A percentile compares a stretch with the other conserved stretches of the same genome.
Conservation (phyloP, 2,329 filamentous ascomycete genomes). For the Ophiosphaerella narmari region DNA sequence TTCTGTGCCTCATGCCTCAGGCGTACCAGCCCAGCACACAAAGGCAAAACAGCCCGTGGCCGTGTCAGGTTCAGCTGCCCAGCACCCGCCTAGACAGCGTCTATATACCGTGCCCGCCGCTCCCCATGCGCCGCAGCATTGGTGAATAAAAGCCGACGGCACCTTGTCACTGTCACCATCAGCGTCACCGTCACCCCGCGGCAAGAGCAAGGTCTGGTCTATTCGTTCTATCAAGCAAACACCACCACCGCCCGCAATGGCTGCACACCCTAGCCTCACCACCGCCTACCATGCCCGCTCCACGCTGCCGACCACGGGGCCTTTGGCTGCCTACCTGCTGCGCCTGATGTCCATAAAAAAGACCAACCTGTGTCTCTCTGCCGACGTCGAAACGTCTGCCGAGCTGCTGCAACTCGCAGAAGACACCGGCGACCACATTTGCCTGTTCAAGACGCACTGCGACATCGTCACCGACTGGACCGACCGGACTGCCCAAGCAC, state of each 20-base stretch:
- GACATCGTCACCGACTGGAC: slow-evolving; percentile 67
- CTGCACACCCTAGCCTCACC: slow-evolving; percentile 39
- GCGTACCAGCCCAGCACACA: background rate
- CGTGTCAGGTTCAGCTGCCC: background rate
- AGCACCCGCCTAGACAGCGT: background rate
- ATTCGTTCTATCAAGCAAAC: background rate
- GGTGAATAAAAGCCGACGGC: no score
- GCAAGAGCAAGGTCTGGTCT: no score
- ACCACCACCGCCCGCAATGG: slow-evolving; percentile 30
- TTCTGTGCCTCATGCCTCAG: slow-evolving; percentile 8
- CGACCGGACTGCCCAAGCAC: slow-evolving; percentile 56
- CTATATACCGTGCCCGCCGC: no score
- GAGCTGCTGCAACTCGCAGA: slow-evolving; percentile 61
- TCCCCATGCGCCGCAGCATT: no score
- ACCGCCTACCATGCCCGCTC: slow-evolving; percentile 54
- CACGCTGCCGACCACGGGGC: slow-evolving; percentile 47
- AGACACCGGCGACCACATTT: slow-evolving; percentile 64
- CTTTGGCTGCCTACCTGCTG: slow-evolving; percentile 55
- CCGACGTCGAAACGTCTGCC: slow-evolving; percentile 61
- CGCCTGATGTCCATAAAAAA: slow-evolving; percentile 56
- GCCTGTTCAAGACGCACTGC: slow-evolving; percentile 64
- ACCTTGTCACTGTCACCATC: no score
- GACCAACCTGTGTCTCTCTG: slow-evolving; percentile 60
- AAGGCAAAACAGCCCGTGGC: background rate
- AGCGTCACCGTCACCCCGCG: no score